A percentile compares a stretch with the other conserved stretches of the same genome.
These are phyloP conservation scores for Populus euphratica DNA, from an alignment of 345 rosid genomes.

Conservation along the genomic window DNA sequence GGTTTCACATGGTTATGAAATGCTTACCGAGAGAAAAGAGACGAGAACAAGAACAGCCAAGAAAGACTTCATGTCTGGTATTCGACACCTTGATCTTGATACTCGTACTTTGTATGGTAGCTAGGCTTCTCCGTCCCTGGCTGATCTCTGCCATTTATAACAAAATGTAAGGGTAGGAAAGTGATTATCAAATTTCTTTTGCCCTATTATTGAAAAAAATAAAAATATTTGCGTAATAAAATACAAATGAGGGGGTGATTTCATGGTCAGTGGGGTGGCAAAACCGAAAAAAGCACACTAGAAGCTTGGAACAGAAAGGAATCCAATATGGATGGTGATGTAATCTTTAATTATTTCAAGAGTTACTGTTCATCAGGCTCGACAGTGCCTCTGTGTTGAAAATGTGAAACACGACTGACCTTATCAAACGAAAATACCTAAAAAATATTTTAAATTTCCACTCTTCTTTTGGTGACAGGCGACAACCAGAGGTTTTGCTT, in stretches of 20 bases:
- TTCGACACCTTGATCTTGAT: not conserved
- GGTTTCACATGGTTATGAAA: not conserved
- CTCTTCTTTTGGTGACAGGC: not conserved
- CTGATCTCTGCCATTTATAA: not conserved
- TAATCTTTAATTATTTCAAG: not conserved
- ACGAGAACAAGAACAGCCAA: conserved; percentile 19
- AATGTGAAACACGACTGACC: not conserved
- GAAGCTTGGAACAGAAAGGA: not conserved
- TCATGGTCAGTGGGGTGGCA: not conserved
- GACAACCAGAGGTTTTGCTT: not conserved
- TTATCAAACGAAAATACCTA: not conserved
- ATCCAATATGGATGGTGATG: not conserved
- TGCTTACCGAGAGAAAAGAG: conserved; percentile 37
- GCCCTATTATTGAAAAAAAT: not conserved
- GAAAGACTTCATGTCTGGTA: conserved; percentile 28
- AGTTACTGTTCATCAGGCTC: not conserved
- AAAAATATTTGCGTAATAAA: not conserved
- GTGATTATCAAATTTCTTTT: not conserved
- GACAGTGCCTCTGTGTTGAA: not conserved
- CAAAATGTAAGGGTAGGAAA: not conserved
- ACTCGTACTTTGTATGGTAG: not conserved
- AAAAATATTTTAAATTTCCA: not conserved
- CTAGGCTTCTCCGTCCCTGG: not conserved
- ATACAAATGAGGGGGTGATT: not conserved
- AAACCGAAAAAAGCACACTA: not conserved